A percentile compares a stretch with the other conserved stretches of the same genome.
Conservation (phyloP, 1,139 yeast species). For the Candida glucosophila region DNA sequence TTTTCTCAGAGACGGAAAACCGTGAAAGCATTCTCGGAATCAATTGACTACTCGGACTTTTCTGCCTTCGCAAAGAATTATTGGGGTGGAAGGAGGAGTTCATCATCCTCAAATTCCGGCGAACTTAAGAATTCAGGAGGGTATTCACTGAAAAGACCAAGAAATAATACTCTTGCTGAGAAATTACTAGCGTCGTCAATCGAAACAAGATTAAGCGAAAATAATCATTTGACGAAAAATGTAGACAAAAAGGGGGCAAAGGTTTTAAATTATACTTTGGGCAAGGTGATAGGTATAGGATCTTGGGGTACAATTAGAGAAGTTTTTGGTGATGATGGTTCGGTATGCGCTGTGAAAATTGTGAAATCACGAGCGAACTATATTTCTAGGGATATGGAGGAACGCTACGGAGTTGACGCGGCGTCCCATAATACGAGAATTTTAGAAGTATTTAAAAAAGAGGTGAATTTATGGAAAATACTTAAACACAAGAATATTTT, state of each 20-base stretch:
- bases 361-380: slow-evolving; percentile 45
- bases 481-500: slow-evolving; percentile 59
- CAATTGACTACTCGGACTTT: slow-evolving; percentile 42
- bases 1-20: slow-evolving; percentile 60
- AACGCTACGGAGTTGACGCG: slow-evolving; percentile 4
- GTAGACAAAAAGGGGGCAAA: slow-evolving; percentile 56
- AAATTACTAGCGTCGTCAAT: slow-evolving; percentile 34
- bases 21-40: slow-evolving; percentile 48
- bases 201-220: slow-evolving; percentile 25
- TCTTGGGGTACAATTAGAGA: slow-evolving; percentile 91
- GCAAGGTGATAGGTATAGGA: slow-evolving; percentile 80
- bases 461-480: slow-evolving; percentile 66
- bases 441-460: slow-evolving; percentile 53
- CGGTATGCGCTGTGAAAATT: slow-evolving; percentile 65
- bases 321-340: slow-evolving; percentile 39
- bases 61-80: slow-evolving; percentile 33
- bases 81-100: slow-evolving; percentile 10
- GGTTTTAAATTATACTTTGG: slow-evolving; percentile 53
- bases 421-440: slow-evolving; percentile 19
- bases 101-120: slow-evolving; percentile 13
- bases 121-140: slow-evolving; percentile 16
- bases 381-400: no score
- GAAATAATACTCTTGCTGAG: slow-evolving; percentile 35
- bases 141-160: slow-evolving; percentile 19
- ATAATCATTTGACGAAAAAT: slow-evolving; percentile 20